Percentiles rank a stretch among this genome's conserved stretches.
These are phyloP conservation scores for Dunaliella primolecta DNA, from an alignment of 139 green algal genomes.

Conservation along the genomic window DNA sequence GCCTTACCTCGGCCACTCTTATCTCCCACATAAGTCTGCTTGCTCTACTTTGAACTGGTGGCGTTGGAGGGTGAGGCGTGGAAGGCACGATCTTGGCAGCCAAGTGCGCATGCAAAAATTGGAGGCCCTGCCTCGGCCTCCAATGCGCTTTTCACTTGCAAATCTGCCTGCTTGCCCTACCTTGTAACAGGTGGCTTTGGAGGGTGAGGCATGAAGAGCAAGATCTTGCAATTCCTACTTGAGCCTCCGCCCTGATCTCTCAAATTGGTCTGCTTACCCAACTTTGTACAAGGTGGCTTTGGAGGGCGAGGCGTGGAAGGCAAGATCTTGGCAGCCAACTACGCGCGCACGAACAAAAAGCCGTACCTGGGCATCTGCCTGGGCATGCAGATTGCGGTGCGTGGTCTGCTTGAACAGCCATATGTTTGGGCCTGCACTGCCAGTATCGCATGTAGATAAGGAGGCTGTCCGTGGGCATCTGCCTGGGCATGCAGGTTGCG, in stretches of 20 bases:
- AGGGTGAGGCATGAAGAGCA: not conserved
- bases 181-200: too few relatives aligned
- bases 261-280: too few relatives aligned
- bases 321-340: constrained; percentile 90
- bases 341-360: constrained; percentile 72
- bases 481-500: constrained; percentile 93
- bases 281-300: constrained; percentile 93
- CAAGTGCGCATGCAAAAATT: constrained; percentile 77
- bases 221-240: not conserved
- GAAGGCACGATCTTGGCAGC: constrained; percentile 94
- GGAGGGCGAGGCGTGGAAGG: constrained; percentile 88
- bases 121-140: constrained; percentile 94
- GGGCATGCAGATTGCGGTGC: constrained; percentile 84
- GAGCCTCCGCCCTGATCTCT: not conserved
- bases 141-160: too few relatives aligned
- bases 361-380: constrained; percentile 99
- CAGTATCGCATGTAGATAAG: too few relatives aligned
- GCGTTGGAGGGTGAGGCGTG: constrained; percentile 89
- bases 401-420: not conserved
- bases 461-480: constrained; percentile 97
- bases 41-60: too few relatives aligned
- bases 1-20: too few relatives aligned
- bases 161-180: too few relatives aligned
- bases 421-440: not conserved
- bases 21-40: not conserved